phyloP scores from a whole-genome alignment of 768 basidiomycete genomes.

The Leccinum olivaceopallidum region DNA sequence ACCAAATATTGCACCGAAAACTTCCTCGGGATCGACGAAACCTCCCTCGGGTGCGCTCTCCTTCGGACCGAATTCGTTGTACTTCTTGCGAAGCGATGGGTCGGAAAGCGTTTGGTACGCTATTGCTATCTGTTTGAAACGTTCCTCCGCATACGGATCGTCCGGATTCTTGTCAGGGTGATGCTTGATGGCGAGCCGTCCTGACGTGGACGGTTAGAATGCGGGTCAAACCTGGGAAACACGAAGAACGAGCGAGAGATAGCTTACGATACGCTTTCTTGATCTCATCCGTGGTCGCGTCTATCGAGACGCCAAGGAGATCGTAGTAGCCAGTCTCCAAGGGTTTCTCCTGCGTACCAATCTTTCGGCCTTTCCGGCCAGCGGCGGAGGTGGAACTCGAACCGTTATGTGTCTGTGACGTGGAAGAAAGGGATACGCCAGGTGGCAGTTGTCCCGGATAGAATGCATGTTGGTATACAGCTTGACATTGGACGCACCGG shows the following conservation, averaged over 20 bases:
- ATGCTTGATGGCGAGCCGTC: slow-evolving; percentile 84
- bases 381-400: slow-evolving; percentile 18
- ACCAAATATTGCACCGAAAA: slow-evolving; percentile 84
- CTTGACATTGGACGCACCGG: slow-evolving; percentile 69
- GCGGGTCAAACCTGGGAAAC: background rate
- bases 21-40: slow-evolving; percentile 83
- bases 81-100: slow-evolving; percentile 71
- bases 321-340: slow-evolving; percentile 93
- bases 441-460: slow-evolving; percentile 60
- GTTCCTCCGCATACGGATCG: slow-evolving; percentile 81
- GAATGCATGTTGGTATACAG: slow-evolving; percentile 61
- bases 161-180: slow-evolving; percentile 93
- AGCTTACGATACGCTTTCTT: slow-evolving; percentile 87
- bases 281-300: slow-evolving; percentile 80
- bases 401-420: slow-evolving; percentile 21
- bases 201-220: slow-evolving; percentile 34
- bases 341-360: slow-evolving; percentile 86
- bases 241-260: background rate
- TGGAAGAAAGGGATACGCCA: slow-evolving; percentile 15
- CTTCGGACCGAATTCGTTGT: slow-evolving; percentile 89
- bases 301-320: slow-evolving; percentile 70
- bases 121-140: slow-evolving; percentile 90
- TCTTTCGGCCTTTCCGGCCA: slow-evolving; percentile 63
- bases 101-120: slow-evolving; percentile 89
- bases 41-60: slow-evolving; percentile 83